Base-by-base conservation (phyloP, 306 rosid species). In the Prunus dulcis region DNA sequence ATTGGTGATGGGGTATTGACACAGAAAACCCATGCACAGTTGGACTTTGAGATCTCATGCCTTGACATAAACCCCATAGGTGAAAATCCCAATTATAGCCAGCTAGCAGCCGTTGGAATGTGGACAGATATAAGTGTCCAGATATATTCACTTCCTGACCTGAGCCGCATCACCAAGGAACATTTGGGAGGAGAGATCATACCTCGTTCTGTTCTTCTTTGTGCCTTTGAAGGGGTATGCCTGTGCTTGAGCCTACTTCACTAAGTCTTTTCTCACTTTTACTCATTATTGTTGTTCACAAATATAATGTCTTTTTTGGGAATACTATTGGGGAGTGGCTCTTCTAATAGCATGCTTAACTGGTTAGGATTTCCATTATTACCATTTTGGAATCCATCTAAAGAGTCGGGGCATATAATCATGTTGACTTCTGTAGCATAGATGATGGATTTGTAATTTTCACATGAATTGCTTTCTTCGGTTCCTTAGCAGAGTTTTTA, bases 171-270 rank as follows among this genome's bases (percentile, higher is more conserved):
- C 80, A 89, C 97, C 12, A 93, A 88, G 86, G 99, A 96, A 80
- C 93, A 84, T 70, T 87, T 96, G 71, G 97, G 98, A 67, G 99
- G 99, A 80, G 99, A 96, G 82, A 96, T 96, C 67, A 96, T 92
- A 88, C 99, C 99, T 52, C 92, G 98, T 69, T 96, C 98, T 78
- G 98, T 92, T 84, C 99, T 96, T 76, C 99, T 96, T n/a, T 96
- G 99, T 80, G 76, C 90, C 74, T 92, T 92, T 86, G 99, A 96
- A 88, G 99, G 98, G 98, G 99, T 92, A 88, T 57, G 93, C 72
- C 22, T 47, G 56, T 27, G 32, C 74, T 78, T 78, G 51, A 71
- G 55, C 75, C 76, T 47, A 55, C 41, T 71, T 79, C 5, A 28
- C 51, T 34, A 50, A n/a, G 55, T 64, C 41, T 30, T 22, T 67